phyloP scores from a whole-genome alignment of 2,329 filamentous ascomycete species.

The Orbilia oligospora region DNA sequence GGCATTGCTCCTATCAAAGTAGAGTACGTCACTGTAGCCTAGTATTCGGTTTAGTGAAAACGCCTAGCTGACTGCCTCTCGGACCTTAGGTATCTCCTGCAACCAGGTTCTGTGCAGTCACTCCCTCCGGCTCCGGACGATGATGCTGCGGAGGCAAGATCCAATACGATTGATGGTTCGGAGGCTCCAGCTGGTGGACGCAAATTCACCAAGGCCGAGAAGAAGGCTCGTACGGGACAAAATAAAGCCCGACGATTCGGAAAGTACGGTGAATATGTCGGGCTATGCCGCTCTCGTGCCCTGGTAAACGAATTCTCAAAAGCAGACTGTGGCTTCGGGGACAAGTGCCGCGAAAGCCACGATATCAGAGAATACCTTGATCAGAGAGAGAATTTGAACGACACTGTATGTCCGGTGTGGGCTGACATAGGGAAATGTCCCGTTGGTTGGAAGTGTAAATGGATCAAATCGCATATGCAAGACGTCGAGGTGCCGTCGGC shows the following conservation, averaged over 20 bases:
- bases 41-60: neutral
- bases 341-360: constrained; percentile 85
- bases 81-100: constrained; percentile 50
- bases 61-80: constrained; percentile 17
- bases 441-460: constrained; percentile 91
- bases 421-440: constrained; percentile 81
- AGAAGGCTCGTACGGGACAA: constrained; percentile 62
- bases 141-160: constrained; percentile 62
- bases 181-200: constrained; percentile 47
- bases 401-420: constrained; percentile 85
- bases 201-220: constrained; percentile 56
- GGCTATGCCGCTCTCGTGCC: constrained; percentile 48
- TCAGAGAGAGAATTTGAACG: constrained; percentile 83
- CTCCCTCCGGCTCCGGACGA: constrained; percentile 59
- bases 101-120: constrained; percentile 41
- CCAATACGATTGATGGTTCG: constrained; percentile 23
- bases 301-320: constrained; percentile 56
- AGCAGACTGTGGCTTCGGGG: constrained; percentile 79
- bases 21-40: constrained; percentile 57
- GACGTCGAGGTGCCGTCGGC: constrained; percentile 73
- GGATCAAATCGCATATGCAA: constrained; percentile 86
- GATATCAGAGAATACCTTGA: constrained; percentile 87
- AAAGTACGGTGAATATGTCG: constrained; percentile 62
- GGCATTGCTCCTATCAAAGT: constrained; percentile 62
- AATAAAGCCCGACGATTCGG: constrained; percentile 64